Conservation (phyloP, 2,329 filamentous ascomycete species). For the Aurifilum marmelostoma region DNA sequence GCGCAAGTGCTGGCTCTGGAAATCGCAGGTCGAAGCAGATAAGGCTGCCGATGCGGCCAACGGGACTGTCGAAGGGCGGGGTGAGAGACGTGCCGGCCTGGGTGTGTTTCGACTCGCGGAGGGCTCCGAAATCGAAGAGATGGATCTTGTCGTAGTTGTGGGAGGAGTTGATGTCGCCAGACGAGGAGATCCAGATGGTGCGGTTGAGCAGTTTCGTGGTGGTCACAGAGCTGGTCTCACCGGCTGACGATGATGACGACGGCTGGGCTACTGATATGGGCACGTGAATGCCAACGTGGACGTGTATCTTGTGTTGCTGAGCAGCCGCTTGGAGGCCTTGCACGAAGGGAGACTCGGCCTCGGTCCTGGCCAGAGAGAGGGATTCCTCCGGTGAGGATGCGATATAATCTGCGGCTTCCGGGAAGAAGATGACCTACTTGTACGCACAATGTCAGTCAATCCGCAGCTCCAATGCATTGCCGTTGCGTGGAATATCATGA, state of each 20-base stretch:
- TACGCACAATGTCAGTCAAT: not conserved
- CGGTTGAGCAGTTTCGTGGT: conserved; percentile 53
- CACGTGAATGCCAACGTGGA: conserved; percentile 89
- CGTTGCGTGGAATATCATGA: not conserved
- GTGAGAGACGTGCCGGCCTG: conserved; percentile 62
- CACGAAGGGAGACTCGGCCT: conserved; percentile 72
- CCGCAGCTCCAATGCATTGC: not conserved
- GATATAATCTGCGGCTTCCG: conserved; percentile 91
- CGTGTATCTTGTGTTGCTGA: conserved; percentile 62
- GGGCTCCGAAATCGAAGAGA: conserved; percentile 72
- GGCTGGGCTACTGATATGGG: conserved; percentile 51
- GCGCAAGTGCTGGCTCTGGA: conserved; percentile 71
- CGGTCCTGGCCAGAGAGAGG: conserved; percentile 69
- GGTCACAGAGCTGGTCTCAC: conserved; percentile 14
- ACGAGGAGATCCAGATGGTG: conserved; percentile 53
- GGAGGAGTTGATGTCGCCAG: conserved; percentile 46
- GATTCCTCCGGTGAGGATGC: conserved; percentile 69
- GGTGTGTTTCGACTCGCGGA: conserved; percentile 40
- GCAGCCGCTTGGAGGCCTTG: conserved; percentile 73
- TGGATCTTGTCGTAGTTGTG: conserved; percentile 83
- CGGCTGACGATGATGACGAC: conserved; percentile 29
- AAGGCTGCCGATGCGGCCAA: conserved; percentile 76
- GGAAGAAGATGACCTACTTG: conserved; percentile 69
- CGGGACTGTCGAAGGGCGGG: conserved; percentile 69
- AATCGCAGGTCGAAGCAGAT: conserved; percentile 95